Evolutionary conservation across 2,329 filamentous ascomycete genomes (phyloP).

Genomic region (Talaromyces sp.): DNA sequence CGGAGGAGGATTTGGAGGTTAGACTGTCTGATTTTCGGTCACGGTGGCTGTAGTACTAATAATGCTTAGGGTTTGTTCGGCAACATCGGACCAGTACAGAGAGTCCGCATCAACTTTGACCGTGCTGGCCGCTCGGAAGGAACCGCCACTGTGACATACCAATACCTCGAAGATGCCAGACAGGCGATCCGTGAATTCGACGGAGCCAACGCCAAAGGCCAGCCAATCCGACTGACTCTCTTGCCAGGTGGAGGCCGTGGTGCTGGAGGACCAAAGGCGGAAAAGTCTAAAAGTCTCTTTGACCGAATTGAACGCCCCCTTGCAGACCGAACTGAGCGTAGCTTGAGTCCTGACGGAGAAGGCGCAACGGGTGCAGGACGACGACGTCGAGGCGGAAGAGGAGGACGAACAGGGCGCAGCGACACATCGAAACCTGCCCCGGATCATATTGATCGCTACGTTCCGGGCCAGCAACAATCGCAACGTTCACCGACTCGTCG

Average conservation of each 20-base stretch:
- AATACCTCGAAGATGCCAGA: conserved; percentile 65
- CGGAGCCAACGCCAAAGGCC: conserved; percentile 84
- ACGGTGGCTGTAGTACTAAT: neutral
- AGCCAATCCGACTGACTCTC: conserved; percentile 73
- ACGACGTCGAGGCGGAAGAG: conserved; percentile 23
- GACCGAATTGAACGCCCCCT: conserved; percentile 54
- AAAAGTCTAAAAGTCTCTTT: conserved; percentile 62
- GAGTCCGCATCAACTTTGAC: conserved; percentile 74
- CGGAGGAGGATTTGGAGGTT: conserved; percentile 78
- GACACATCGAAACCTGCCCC: conserved; percentile 55
- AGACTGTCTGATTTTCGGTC: neutral
- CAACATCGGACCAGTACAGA: conserved; percentile 68
- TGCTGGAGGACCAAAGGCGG: conserved; percentile 40
- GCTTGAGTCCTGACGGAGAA: conserved; percentile 40
- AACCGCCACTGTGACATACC: conserved; percentile 78
- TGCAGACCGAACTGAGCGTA: conserved; percentile 37
- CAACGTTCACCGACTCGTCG: conserved; percentile 39
- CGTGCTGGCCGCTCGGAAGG: conserved; percentile 85
- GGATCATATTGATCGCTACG: conserved; percentile 73
- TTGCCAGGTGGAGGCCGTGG: conserved; percentile 48
- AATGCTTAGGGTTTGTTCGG: conserved; percentile 69
- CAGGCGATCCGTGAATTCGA: conserved; percentile 77
- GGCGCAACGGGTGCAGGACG: conserved; percentile 33
- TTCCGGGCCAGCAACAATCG: conserved; percentile 56
- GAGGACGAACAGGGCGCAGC: conserved; percentile 43